Evolutionary conservation across 1,284 basidiomycete genomes (phyloP).

Genomic region (Xerocomus minutiporus): DNA sequence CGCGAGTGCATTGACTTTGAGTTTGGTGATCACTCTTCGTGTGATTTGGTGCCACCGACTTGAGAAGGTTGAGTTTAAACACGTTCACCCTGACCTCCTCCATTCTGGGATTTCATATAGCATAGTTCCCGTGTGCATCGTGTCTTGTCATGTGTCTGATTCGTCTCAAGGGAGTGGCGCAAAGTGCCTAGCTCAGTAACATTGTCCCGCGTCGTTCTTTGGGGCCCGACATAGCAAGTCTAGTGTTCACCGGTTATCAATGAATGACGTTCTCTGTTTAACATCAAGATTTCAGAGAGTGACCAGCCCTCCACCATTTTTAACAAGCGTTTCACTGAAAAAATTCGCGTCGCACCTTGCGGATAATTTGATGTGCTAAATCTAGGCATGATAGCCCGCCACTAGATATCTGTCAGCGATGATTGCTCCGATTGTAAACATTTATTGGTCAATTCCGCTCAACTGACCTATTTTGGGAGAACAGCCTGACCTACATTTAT

Average conservation of each 20-base stretch:
- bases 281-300: too few species aligned
- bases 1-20: not conserved
- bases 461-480: not conserved
- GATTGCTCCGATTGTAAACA: not conserved
- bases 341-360: not conserved
- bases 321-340: not conserved
- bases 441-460: not conserved
- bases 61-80: not conserved
- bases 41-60: not conserved
- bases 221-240: not conserved
- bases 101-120: not conserved
- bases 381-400: not conserved
- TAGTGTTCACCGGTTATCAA: too few species aligned
- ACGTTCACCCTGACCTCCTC: not conserved
- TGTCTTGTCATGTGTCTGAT: slow-evolving; percentile 3
- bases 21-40: not conserved
- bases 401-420: not conserved
- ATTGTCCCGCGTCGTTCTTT: not conserved
- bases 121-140: not conserved
- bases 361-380: not conserved
- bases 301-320: too few species aligned
- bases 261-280: too few species aligned
- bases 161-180: slow-evolving; percentile 7
- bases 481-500: not conserved
- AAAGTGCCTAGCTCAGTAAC: not conserved